These are phyloP conservation scores for Pontederia paniculata DNA, from an alignment of 176 grass and related monocot species.

Conservation along the genomic window DNA sequence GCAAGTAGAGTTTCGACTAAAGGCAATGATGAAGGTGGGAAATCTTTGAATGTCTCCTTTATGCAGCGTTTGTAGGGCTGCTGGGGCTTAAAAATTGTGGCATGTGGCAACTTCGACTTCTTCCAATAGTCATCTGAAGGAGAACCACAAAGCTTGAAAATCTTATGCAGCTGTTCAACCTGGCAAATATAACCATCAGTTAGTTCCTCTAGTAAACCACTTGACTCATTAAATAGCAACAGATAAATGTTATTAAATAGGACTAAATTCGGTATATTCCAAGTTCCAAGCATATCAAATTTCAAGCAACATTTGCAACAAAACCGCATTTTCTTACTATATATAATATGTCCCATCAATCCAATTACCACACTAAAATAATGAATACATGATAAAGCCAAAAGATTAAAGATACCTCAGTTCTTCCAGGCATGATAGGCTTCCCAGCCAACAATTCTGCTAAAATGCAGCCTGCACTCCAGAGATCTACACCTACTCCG, in stretches of 20 bases:
- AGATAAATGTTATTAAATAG: too few relatives aligned
- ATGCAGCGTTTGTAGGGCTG: constrained; percentile 14
- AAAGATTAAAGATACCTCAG: constrained; percentile 3
- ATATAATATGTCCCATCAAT: too few relatives aligned
- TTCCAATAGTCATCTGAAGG: constrained; percentile 17
- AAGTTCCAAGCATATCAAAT: too few relatives aligned
- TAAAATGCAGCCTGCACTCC: constrained; percentile 22
- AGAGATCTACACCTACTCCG: constrained; percentile 13
- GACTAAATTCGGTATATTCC: too few relatives aligned
- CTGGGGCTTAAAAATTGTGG: constrained; percentile 13
- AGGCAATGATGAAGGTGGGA: constrained; percentile 11
- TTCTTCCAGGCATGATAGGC: constrained; percentile 16
- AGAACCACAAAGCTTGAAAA: constrained; percentile 17
- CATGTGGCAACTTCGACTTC: constrained; percentile 18
- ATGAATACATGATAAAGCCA: too few relatives aligned
- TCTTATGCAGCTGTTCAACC: constrained; percentile 17
- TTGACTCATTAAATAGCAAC: too few relatives aligned
- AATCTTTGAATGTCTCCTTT: constrained; percentile 18
- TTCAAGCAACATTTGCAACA: too few relatives aligned
- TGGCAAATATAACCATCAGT: not conserved
- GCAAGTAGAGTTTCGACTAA: constrained; percentile 9
- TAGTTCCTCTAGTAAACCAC: not conserved
- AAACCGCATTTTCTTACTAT: too few relatives aligned
- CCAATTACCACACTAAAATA: too few relatives aligned
- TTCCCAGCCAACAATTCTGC: constrained; percentile 12